Evolutionary conservation across 1,284 basidiomycete genomes (phyloP).

Genomic region (Wallemia mellicola): DNA sequence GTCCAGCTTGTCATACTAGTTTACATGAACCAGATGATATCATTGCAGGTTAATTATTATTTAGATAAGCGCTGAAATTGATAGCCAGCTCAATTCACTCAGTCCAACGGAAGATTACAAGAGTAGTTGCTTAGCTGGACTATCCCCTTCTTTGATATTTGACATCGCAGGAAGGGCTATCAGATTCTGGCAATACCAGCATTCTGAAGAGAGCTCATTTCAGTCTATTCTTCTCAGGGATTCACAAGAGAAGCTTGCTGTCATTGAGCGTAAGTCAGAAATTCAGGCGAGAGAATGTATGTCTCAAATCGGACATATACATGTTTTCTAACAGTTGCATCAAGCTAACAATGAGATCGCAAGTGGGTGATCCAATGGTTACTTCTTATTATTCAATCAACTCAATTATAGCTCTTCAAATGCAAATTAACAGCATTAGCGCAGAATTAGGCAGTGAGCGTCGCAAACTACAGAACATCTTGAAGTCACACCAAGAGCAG

Average conservation of each 20-base stretch:
- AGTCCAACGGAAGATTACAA: not conserved
- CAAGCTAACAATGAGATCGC: no score
- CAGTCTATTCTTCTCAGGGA: not conserved
- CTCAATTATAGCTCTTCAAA: not conserved
- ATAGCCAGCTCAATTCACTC: not conserved
- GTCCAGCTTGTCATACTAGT: not conserved
- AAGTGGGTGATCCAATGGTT: not conserved
- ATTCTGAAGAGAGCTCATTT: not conserved
- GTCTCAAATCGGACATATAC: no score
- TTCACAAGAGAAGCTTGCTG: not conserved
- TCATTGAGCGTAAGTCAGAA: not conserved
- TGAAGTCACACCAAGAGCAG: not conserved
- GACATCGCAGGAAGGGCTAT: not conserved
- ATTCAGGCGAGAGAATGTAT: not conserved
- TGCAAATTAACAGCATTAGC: not conserved
- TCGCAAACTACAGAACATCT: not conserved
- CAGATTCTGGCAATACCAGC: not conserved
- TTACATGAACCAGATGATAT: not conserved
- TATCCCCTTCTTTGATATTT: not conserved
- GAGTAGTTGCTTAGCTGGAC: not conserved
- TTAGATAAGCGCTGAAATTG: not conserved
- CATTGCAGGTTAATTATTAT: not conserved
- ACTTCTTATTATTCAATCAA: not conserved
- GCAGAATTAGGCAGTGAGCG: not conserved
- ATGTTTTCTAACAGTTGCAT: no score